A percentile compares a stretch with the other conserved stretches of the same genome.
These are phyloP conservation scores for Fusarium concolor DNA, from an alignment of 2,329 filamentous ascomycete species.

Conservation along the genomic window DNA sequence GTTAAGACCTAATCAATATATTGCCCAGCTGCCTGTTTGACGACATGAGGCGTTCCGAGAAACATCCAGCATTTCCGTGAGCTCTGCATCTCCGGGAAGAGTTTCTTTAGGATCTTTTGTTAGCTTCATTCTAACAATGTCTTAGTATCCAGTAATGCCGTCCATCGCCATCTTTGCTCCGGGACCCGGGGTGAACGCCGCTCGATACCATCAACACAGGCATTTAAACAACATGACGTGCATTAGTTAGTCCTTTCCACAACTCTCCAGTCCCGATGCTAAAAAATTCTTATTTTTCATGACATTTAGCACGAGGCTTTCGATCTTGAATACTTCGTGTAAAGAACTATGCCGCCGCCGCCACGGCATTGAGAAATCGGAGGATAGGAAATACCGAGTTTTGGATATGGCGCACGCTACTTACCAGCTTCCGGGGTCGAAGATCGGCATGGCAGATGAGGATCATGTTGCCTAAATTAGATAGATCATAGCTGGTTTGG, in stretches of 20 bases:
- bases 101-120: not conserved
- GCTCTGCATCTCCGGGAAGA: not conserved
- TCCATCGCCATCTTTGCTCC: not conserved
- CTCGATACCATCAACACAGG: not conserved
- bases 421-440: slow-evolving; percentile 10
- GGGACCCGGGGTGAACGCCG: not conserved
- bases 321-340: not conserved
- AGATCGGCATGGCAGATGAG: slow-evolving; percentile 11
- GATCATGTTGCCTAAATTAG: not conserved
- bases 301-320: not conserved
- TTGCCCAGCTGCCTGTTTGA: too few relatives aligned
- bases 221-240: not conserved
- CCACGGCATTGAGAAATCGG: not conserved
- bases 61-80: not conserved
- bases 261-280: not conserved
- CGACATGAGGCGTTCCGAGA: not conserved
- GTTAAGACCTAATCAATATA: not conserved
- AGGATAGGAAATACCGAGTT: not conserved
- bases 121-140: not conserved
- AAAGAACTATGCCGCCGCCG: slow-evolving; percentile 14
- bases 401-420: slow-evolving; percentile 2
- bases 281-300: not conserved
- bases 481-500: not conserved
- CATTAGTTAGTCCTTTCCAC: not conserved
- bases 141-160: not conserved